Conservation (phyloP, 306 rosid genomes). For the Bauhinia variegata region DNA sequence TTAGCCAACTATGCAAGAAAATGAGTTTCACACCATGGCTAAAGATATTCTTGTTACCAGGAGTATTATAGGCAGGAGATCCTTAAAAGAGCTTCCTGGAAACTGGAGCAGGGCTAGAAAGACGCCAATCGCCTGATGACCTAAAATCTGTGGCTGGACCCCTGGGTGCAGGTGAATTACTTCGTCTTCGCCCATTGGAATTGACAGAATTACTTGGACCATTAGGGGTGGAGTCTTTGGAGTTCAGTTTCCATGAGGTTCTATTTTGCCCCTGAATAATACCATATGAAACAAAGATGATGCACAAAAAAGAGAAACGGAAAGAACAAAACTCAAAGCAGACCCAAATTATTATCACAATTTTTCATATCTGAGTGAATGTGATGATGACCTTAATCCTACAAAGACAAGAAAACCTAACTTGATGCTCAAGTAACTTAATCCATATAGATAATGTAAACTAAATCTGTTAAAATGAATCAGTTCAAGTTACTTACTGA, state of each 20-base stretch:
- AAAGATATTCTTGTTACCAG: constrained; percentile 49
- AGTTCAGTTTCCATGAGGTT: constrained; percentile 58
- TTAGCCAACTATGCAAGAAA: constrained; percentile 5
- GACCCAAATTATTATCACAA: neutral
- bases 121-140: constrained; percentile 41
- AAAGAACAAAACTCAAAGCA: constrained; percentile 12
- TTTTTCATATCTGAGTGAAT: neutral
- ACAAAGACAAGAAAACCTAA: too few relatives aligned
- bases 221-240: constrained; percentile 67
- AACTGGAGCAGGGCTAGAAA: constrained; percentile 43
- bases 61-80: constrained; percentile 54
- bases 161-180: constrained; percentile 65
- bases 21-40: constrained; percentile 21
- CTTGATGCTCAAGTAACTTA: too few relatives aligned
- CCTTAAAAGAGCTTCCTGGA: constrained; percentile 59
- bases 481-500: constrained; percentile 3
- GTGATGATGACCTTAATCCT: too few relatives aligned
- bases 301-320: constrained; percentile 1
- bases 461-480: neutral
- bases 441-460: neutral
- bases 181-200: constrained; percentile 68
- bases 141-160: constrained; percentile 49
- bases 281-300: constrained; percentile 21
- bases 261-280: constrained; percentile 61
- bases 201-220: constrained; percentile 56